phyloP scores from a whole-genome alignment of 2,329 filamentous ascomycete genomes.

The Zopfia rhizophila region DNA sequence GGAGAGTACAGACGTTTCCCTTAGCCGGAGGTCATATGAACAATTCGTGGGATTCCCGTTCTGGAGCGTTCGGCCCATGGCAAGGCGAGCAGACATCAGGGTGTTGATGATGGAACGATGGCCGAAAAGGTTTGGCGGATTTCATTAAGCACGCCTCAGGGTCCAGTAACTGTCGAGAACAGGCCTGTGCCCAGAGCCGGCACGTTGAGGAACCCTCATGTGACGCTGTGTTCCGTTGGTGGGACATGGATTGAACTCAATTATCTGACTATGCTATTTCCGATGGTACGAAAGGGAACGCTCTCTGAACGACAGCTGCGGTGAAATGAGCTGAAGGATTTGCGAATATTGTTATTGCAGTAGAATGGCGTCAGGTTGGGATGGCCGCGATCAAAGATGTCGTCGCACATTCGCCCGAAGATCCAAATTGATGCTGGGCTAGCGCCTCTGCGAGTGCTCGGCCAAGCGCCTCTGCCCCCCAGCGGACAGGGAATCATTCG shows the following conservation, averaged over 20 bases:
- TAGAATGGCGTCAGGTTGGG: conserved; percentile 34
- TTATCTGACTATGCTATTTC: too few species aligned
- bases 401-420: conserved; percentile 40
- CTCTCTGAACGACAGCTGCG: too few species aligned
- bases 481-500: conserved; percentile 10
- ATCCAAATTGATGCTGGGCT: conserved; percentile 35
- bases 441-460: conserved; percentile 35
- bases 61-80: too few species aligned
- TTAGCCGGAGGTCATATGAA: conserved; percentile 9
- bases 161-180: conserved; percentile 37
- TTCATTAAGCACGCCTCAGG: conserved; percentile 32
- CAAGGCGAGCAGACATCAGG: conserved; percentile 13
- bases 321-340: background rate
- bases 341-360: conserved; percentile 24
- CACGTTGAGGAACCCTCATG: conserved; percentile 8
- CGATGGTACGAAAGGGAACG: too few species aligned
- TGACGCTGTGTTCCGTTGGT: conserved; percentile 6
- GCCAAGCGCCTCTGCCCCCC: conserved; percentile 17
- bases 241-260: too few species aligned
- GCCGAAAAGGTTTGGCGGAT: conserved; percentile 15
- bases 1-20: conserved; percentile 6
- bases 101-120: conserved; percentile 1
- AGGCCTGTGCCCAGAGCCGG: conserved; percentile 22
- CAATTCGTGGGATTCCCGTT: conserved; percentile 4
- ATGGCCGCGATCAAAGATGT: conserved; percentile 19